Conservation (phyloP, 768 basidiomycete species). For the Cystobasidium ongulense region DNA sequence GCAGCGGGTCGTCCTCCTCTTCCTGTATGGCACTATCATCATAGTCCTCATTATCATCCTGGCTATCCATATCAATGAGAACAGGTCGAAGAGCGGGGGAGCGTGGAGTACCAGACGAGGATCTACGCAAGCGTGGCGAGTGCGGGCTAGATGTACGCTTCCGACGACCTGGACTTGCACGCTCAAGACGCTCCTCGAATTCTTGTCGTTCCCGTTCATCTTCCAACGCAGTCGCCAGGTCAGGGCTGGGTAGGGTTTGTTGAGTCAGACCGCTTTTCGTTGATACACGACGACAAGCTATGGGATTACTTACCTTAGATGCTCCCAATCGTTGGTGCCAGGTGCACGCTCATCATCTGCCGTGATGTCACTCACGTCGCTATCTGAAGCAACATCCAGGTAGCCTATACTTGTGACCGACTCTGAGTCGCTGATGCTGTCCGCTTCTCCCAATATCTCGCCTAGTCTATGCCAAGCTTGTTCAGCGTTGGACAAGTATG, state of each 20-base stretch:
- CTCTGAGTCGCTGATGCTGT: slow-evolving; percentile 87
- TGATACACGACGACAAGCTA: neutral
- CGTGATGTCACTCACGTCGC: slow-evolving; percentile 36
- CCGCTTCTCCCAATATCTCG: slow-evolving; percentile 62
- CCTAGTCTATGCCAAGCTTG: slow-evolving; percentile 75
- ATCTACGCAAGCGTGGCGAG: slow-evolving; percentile 33
- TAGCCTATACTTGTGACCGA: slow-evolving; percentile 71
- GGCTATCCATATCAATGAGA: slow-evolving; percentile 37
- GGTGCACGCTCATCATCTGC: slow-evolving; percentile 35
- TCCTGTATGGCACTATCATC: slow-evolving; percentile 4
- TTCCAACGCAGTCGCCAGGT: slow-evolving; percentile 40
- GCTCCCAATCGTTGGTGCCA: slow-evolving; percentile 38
- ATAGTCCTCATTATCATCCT: slow-evolving; percentile 28
- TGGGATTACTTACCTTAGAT: slow-evolving; percentile 40
- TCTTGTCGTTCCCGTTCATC: slow-evolving; percentile 36
- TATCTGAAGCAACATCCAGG: slow-evolving; percentile 59
- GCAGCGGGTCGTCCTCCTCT: slow-evolving; percentile 2
- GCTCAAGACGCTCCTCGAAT: slow-evolving; percentile 1
- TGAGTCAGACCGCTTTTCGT: neutral
- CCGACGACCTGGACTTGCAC: slow-evolving; percentile 10
- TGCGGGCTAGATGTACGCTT: slow-evolving; percentile 33
- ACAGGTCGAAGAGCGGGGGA: slow-evolving; percentile 41
- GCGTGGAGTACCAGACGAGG: slow-evolving; percentile 37
- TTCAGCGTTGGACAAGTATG: slow-evolving; percentile 33
- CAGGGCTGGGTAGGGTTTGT: slow-evolving; percentile 37